Evolutionary conservation across 305 asterid genomes (phyloP), one percentile per base, ranked within the genome.

Genomic region (Solanum hybrid): DNA sequence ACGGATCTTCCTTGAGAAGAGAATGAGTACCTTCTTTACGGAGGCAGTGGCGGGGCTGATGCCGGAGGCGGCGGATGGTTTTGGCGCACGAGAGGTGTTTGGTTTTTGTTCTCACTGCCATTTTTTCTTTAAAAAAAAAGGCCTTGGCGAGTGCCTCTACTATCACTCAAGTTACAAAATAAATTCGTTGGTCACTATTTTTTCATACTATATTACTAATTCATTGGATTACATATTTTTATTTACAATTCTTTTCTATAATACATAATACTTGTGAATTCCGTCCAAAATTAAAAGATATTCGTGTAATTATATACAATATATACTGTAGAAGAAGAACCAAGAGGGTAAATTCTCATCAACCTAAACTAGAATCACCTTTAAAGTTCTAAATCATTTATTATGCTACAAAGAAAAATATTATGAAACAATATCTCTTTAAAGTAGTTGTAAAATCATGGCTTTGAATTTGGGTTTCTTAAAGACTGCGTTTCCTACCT

Each of bases 1-100:
- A 80, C 0, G 99, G 99, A 65, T 96, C 98, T 90, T 97, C 96
- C 86, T 95, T 97, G 86, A 97, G 94, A 4, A 93, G 95, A 45
- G 95, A 83, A 80, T 94, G 75, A 0, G 97, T 96, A 80, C 95
- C 96, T 87, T 93, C 93, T 65, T 89, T n/a, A 14, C 5, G 72
- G 86, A 81, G 11, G 34, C 89, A 93, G 90, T 86, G 91, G 91
- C 77, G 70, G 2, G 61, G 78, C 89, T 32, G 89, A 90, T 77
- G 73, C 86, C 90, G 92, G 92, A 92, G 87, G 91, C 88, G 83
- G 86, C 92, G 94, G 91, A 94, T 91, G 87, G 87, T 20, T 91
- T 94, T 86, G 90, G 93, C 7, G 97, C 89, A 36, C 81, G 91
- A 31, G 13, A 95, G 92, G 94, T 94, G 98, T 93, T 95, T 94